Conservation (phyloP, 139 green algal species). For the Picochlorum sp. region DNA sequence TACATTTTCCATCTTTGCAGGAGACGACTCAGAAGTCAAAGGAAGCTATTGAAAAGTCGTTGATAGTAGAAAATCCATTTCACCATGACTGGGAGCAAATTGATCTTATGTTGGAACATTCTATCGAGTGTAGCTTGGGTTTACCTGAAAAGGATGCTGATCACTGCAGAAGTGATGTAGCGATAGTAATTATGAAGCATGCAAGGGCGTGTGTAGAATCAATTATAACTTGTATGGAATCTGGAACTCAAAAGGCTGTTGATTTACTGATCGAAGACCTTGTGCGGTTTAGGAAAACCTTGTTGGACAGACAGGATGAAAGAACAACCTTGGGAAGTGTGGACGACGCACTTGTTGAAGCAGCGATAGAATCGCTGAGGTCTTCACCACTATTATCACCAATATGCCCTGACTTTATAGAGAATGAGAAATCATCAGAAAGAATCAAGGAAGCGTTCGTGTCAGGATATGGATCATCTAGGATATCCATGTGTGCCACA, state of each 20-base stretch:
- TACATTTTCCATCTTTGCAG: conserved; percentile 2
- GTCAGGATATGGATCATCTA: background rate
- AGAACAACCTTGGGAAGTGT: no score
- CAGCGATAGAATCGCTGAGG: no score
- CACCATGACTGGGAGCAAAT: conserved; percentile 28
- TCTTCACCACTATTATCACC: no score
- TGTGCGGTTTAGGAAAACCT: background rate
- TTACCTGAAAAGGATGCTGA: conserved; percentile 9
- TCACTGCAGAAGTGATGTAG: conserved; percentile 9
- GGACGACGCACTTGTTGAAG: no score
- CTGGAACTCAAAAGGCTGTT: conserved; percentile 1
- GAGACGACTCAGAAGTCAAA: background rate
- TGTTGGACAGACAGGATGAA: no score
- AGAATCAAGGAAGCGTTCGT: no score
- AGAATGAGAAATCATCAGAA: no score
- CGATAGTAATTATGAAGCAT: conserved; percentile 20
- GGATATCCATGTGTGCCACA: background rate
- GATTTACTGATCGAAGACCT: conserved; percentile 2
- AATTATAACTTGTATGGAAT: conserved; percentile 13
- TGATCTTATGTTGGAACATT: conserved; percentile 12
- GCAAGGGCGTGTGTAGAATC: conserved; percentile 12
- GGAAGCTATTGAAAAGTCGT: background rate
- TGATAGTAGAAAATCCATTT: conserved; percentile 8
- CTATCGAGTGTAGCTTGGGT: conserved; percentile 9
- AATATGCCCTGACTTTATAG: no score